A percentile compares a stretch with the other conserved stretches of the same genome.
Conservation (phyloP, 768 basidiomycete genomes). For the Strobilomyces confusus region DNA sequence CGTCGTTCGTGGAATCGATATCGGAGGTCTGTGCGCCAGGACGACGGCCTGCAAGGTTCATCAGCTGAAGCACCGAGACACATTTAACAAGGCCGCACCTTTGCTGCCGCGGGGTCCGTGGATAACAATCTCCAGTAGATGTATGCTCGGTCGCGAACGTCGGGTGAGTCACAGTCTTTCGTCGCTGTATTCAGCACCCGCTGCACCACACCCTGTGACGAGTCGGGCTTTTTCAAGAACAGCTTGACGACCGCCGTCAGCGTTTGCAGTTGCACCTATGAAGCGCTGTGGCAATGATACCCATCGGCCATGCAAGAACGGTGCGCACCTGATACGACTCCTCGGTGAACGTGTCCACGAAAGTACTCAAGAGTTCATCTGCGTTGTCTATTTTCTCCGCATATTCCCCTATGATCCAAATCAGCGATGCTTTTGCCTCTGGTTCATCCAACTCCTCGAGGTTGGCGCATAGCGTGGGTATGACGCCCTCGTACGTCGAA, state of each 20-base stretch:
- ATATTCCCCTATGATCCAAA: constrained; percentile 99
- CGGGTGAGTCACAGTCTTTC: constrained; percentile 94
- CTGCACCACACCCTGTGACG: constrained; percentile 89
- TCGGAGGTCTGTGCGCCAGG: constrained; percentile 87
- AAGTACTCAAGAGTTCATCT: constrained; percentile 83
- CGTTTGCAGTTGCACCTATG: constrained; percentile 70
- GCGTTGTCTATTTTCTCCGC: constrained; percentile 97
- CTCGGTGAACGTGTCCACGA: constrained; percentile 90
- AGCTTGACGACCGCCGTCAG: constrained; percentile 96
- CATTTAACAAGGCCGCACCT: constrained; percentile 46
- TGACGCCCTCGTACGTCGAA: constrained; percentile 92
- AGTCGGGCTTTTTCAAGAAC: constrained; percentile 92
- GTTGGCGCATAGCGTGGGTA: constrained; percentile 90
- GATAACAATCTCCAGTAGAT: constrained; percentile 97
- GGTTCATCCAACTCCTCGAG: constrained; percentile 97
- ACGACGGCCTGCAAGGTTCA: constrained; percentile 62
- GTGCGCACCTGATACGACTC: constrained; percentile 79
- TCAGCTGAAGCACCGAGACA: background rate
- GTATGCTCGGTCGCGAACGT: constrained; percentile 95
- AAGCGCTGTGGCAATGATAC: background rate
- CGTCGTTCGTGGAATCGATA: constrained; percentile 87
- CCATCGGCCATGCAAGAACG: background rate
- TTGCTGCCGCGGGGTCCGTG: constrained; percentile 93
- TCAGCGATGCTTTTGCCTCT: constrained; percentile 94
- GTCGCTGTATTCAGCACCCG: constrained; percentile 91